Conservation (phyloP, 495 filamentous ascomycete species). For the Xylaria grammica region DNA sequence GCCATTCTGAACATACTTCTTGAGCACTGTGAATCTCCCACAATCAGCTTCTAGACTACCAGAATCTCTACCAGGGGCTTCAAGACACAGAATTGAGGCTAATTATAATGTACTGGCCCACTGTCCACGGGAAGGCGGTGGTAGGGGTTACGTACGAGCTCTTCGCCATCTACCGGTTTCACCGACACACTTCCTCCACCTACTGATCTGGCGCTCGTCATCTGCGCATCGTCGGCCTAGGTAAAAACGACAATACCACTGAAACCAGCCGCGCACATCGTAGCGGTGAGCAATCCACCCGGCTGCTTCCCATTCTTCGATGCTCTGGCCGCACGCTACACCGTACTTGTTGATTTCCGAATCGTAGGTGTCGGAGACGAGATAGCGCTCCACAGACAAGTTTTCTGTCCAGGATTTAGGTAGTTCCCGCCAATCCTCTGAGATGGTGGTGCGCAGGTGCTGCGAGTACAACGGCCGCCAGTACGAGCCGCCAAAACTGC, state of each 20-base stretch:
- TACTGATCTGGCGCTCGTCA: slow-evolving; percentile 52
- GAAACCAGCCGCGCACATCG: slow-evolving; percentile 57
- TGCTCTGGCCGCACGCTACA: slow-evolving; percentile 52
- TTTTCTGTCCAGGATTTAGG: slow-evolving; percentile 46
- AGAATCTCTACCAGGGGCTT: neutral
- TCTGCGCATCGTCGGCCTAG: slow-evolving; percentile 53
- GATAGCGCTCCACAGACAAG: slow-evolving; percentile 40
- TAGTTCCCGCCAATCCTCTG: slow-evolving; percentile 49
- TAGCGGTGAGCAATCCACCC: slow-evolving; percentile 54
- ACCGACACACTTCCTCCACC: slow-evolving; percentile 55
- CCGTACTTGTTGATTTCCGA: slow-evolving; percentile 54
- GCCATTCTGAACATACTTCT: slow-evolving; percentile 49
- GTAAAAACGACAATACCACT: slow-evolving; percentile 58
- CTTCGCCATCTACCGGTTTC: slow-evolving; percentile 52
- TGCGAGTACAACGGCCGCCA: slow-evolving; percentile 50
- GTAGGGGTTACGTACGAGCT: slow-evolving; percentile 15
- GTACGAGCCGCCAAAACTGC: slow-evolving; percentile 54
- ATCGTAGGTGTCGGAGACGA: slow-evolving; percentile 43
- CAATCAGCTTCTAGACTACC: neutral
- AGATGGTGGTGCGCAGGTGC: slow-evolving; percentile 43
- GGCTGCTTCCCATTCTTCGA: slow-evolving; percentile 56
- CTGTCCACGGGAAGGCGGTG: neutral
- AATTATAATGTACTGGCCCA: too few species aligned
- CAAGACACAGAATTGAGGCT: too few species aligned
- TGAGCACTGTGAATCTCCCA: slow-evolving; percentile 34